Percentiles rank a stretch among this genome's conserved stretches.
Conservation (phyloP, 768 basidiomycete species). For the Russula ochroleuca region DNA sequence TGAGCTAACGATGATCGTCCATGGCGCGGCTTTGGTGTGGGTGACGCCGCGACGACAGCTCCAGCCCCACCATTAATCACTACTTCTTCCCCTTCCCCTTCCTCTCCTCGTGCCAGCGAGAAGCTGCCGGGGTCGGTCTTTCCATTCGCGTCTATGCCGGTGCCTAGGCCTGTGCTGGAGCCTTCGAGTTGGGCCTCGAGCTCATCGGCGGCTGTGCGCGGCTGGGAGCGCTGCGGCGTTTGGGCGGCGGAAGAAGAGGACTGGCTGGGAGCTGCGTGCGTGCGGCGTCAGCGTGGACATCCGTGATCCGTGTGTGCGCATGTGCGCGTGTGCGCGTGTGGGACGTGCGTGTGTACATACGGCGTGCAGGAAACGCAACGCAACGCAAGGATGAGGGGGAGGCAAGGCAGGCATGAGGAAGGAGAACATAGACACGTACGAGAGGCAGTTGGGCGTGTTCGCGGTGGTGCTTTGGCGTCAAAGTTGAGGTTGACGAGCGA, state of each 20-base stretch:
- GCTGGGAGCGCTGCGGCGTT: slow-evolving; percentile 11
- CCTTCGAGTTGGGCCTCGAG: slow-evolving; percentile 31
- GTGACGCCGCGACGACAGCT: not conserved
- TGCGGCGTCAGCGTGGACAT: not conserved
- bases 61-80: not conserved
- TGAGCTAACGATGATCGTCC: not conserved
- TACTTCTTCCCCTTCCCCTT: not conserved
- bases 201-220: slow-evolving; percentile 26
- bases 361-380: not conserved
- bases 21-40: not conserved
- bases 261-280: slow-evolving; percentile 1
- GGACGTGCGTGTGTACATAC: not conserved
- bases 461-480: not conserved
- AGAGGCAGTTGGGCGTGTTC: slow-evolving; percentile 20
- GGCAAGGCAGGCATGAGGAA: not conserved
- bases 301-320: not conserved
- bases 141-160: slow-evolving; percentile 35
- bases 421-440: slow-evolving; percentile 17
- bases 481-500: slow-evolving; percentile 26
- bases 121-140: slow-evolving; percentile 34
- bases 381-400: not conserved
- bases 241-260: slow-evolving; percentile 11
- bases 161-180: slow-evolving; percentile 7
- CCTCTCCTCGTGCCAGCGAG: not conserved
- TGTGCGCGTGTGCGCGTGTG: not conserved